phyloP scores from a whole-genome alignment of 352 stramenopile species.

The Pythium rhizo-oryzae region DNA sequence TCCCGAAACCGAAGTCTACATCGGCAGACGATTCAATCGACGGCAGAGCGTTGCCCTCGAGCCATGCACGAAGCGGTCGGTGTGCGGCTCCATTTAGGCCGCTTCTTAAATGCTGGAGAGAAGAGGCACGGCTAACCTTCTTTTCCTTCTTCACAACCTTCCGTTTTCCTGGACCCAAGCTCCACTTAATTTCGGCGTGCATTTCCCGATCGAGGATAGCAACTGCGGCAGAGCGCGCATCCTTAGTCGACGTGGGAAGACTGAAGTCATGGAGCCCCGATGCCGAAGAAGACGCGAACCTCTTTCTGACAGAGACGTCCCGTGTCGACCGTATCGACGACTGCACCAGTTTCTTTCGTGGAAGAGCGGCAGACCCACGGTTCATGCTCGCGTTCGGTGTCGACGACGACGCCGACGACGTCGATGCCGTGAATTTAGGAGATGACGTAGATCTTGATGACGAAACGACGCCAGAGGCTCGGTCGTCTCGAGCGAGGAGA shows the following conservation, averaged over 20 bases:
- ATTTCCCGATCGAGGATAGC: slow-evolving; percentile 8
- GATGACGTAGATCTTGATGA: slow-evolving; percentile 11
- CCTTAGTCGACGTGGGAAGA: slow-evolving; percentile 5
- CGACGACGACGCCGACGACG: slow-evolving; percentile 1
- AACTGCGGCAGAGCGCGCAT: background rate
- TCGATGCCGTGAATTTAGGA: slow-evolving; percentile 15
- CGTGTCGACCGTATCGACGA: slow-evolving; percentile 20
- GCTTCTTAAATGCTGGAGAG: slow-evolving; percentile 9
- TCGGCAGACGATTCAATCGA: background rate
- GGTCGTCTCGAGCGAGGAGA: slow-evolving; percentile 15
- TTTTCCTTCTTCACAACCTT: slow-evolving; percentile 38
- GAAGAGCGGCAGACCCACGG: background rate
- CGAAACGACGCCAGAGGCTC: background rate
- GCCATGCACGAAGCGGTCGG: slow-evolving; percentile 15
- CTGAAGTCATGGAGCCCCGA: slow-evolving; percentile 23
- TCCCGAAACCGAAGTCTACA: background rate
- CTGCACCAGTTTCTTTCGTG: slow-evolving; percentile 23
- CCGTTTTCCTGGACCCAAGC: slow-evolving; percentile 25
- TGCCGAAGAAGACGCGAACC: background rate
- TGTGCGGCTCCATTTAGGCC: background rate
- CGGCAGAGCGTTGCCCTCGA: background rate
- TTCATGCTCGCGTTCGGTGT: background rate
- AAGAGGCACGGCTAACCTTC: slow-evolving; percentile 14
- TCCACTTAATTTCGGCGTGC: slow-evolving; percentile 33
- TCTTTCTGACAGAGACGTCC: slow-evolving; percentile 19